Base-by-base conservation (phyloP, 768 basidiomycete species). In the Auricularia cornea region DNA sequence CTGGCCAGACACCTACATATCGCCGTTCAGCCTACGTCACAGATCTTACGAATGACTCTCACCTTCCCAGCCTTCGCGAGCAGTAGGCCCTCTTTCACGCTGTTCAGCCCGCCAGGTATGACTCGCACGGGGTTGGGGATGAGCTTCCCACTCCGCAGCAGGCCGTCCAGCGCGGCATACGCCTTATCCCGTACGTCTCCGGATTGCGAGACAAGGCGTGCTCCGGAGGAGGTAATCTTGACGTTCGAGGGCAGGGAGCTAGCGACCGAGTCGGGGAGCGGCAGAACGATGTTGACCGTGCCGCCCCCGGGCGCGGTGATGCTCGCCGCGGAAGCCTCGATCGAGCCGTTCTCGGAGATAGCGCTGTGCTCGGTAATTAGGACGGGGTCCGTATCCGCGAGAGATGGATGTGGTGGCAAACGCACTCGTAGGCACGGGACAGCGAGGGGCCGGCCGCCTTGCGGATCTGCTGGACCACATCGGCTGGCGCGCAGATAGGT, bases 401-500 rank as follows among this genome's bases (percentile, higher is more conserved):
- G 35, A 38, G 35, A 5, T n/a, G n/a, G n/a, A n/a, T n/a, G n/a
- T n/a, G 35, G 2, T 8, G 35, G 35, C 35, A 38, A 57, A 59
- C 62, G 3, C 62, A 64, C 61, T 69, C 69, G 63, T 66, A 68
- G 20, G 62, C 69, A 16, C 59, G 60, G 11, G 66, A 63, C 14
- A 65, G 62, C 12, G 63, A 63, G 3, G 29, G 11, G 28, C 64
- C 64, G n/a, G 64, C 64, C 3, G 64, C 61, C 23, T 52, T 40
- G 18, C 62, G 61, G 59, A 65, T 65, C 29, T 65, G 23, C 18
- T 32, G n/a, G 18, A 65, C 64, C 20, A 65, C 64, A 23, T 65
- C 62, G n/a, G 62, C 64, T 65, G 61, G 16, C 8, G 16, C 10
- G 35, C 16, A 14, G 16, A 38, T 38, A 14, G 16, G 35, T 10